Evolutionary conservation across 2,329 filamentous ascomycete genomes (phyloP).

Genomic region (Hymenoscyphus scutula): DNA sequence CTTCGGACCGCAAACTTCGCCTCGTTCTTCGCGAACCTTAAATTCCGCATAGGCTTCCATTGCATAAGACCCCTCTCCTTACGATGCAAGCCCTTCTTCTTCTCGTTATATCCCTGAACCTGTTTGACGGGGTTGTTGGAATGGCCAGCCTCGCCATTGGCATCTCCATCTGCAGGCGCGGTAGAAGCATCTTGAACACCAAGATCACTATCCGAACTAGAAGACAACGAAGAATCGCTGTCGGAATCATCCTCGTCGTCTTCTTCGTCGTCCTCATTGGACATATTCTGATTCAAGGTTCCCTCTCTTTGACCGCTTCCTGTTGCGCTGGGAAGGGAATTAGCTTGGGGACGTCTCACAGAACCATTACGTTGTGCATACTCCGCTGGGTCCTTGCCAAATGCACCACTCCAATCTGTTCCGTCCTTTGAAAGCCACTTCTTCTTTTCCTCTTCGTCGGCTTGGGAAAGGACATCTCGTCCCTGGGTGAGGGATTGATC

Average conservation of each 20-base stretch:
- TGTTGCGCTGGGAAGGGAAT: conserved; percentile 15
- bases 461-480: conserved; percentile 74
- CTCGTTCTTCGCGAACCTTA: conserved; percentile 85
- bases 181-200: conserved; percentile 55
- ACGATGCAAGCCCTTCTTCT: conserved; percentile 73
- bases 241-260: conserved; percentile 28
- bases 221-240: conserved; percentile 20
- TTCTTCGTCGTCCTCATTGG: conserved; percentile 24
- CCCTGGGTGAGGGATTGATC: conserved; percentile 77
- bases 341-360: conserved; percentile 10
- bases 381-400: conserved; percentile 68
- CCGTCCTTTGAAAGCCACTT: conserved; percentile 79
- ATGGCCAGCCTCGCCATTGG: conserved; percentile 15
- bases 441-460: conserved; percentile 67
- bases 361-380: conserved; percentile 24
- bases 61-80: conserved; percentile 93
- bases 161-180: background rate
- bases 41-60: conserved; percentile 86
- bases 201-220: conserved; percentile 44
- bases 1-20: conserved; percentile 74
- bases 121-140: conserved; percentile 53
- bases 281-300: conserved; percentile 35
- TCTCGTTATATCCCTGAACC: conserved; percentile 62
- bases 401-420: conserved; percentile 83
- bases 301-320: conserved; percentile 14